A percentile compares a stretch with the other conserved stretches of the same genome.
Conservation (phyloP, 768 basidiomycete species). For the Coprinopsis cinerea region DNA sequence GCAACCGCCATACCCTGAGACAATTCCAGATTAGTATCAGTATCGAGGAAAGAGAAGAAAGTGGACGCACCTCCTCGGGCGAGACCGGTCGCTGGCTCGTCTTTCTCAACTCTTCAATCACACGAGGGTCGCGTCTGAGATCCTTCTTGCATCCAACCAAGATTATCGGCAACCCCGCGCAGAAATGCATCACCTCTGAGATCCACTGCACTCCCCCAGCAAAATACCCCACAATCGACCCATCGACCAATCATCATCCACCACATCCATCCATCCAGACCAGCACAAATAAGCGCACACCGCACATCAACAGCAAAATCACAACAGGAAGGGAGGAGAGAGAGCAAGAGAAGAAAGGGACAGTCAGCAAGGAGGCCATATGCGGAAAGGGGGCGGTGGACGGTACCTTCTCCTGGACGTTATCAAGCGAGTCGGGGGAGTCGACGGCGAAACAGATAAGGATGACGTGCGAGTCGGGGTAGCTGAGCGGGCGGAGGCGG, state of each 20-base stretch:
- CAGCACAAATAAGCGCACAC: too few species aligned
- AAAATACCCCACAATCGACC: too few species aligned
- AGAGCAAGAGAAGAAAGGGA: too few species aligned
- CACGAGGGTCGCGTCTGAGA: constrained; percentile 86
- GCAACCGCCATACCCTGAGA: constrained; percentile 96
- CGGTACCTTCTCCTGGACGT: constrained; percentile 99
- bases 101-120: constrained; percentile 91
- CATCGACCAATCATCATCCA: too few species aligned
- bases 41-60: not conserved
- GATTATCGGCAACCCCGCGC: constrained; percentile 89
- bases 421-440: constrained; percentile 96
- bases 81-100: constrained; percentile 93
- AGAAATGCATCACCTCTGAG: constrained; percentile 98
- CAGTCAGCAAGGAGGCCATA: too few species aligned
- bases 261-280: too few species aligned
- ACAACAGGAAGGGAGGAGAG: too few species aligned
- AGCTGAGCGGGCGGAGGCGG: constrained; percentile 93
- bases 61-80: constrained; percentile 71
- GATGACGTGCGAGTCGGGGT: constrained; percentile 99
- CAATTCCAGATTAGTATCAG: not conserved
- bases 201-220: constrained; percentile 67
- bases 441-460: constrained; percentile 99
- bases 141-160: constrained; percentile 99
- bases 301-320: too few species aligned
- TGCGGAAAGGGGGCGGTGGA: too few species aligned